A percentile compares a stretch with the other conserved stretches of the same genome.
These are phyloP conservation scores for Phaeodactylum tricornutum DNA, from an alignment of 108 stramenopile genomes.

Conservation along the genomic window DNA sequence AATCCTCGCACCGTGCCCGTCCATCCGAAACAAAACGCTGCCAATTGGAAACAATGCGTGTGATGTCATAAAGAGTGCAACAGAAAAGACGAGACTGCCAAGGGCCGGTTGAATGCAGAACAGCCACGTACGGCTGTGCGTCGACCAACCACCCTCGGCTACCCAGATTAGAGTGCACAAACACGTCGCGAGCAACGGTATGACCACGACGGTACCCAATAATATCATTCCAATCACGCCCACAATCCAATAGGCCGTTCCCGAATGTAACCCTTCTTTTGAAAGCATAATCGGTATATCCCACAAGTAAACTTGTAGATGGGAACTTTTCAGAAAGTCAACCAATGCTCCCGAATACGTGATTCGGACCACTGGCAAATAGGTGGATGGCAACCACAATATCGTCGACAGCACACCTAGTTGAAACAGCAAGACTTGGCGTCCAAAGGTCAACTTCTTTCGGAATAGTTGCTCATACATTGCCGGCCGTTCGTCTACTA, in stretches of 20 bases:
- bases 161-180: slow-evolving; percentile 10
- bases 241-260: slow-evolving; percentile 21
- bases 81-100: slow-evolving; percentile 13
- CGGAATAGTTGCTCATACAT: too few species aligned
- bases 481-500: too few species aligned
- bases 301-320: slow-evolving; percentile 12
- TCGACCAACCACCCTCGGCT: neutral
- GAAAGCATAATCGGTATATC: slow-evolving; percentile 19
- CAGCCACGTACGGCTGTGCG: slow-evolving; percentile 2
- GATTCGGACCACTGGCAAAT: slow-evolving; percentile 24
- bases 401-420: slow-evolving; percentile 12
- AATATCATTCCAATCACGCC: slow-evolving; percentile 8
- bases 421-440: slow-evolving; percentile 21
- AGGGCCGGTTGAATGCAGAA: slow-evolving; percentile 20
- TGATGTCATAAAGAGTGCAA: slow-evolving; percentile 13
- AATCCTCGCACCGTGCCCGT: slow-evolving; percentile 10
- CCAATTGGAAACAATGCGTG: slow-evolving; percentile 19
- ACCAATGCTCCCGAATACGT: slow-evolving; percentile 17
- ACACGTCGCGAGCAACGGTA: slow-evolving; percentile 17
- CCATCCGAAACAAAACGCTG: slow-evolving; percentile 6
- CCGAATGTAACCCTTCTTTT: slow-evolving; percentile 14
- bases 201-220: slow-evolving; percentile 12
- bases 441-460: slow-evolving; percentile 18
- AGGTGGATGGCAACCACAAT: slow-evolving; percentile 27
- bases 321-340: slow-evolving; percentile 13